Base-by-base conservation (phyloP, 805 yeast genomes). In the Schwanniomyces pseudopolymorphus region DNA sequence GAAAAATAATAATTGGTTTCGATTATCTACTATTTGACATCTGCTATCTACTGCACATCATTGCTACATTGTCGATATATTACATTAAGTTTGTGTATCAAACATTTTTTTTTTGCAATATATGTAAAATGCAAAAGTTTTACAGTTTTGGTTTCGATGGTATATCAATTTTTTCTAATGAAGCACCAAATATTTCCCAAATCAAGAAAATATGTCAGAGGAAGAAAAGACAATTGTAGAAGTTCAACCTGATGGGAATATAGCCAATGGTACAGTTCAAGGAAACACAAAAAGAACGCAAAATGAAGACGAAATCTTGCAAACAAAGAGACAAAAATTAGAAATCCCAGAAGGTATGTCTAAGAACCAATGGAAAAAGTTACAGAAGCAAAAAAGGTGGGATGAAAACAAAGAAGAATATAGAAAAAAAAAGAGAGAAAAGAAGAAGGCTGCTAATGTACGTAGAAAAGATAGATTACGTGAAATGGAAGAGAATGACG, bases 271-370 rank as follows among this genome's bases (percentile, higher is more conserved):
- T 14, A 14, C 11, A 3, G 4, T 11, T 14, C 10, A 14, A 7
- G 16, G 8, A 5, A 7, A 9, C 16, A 17, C 17, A 31, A 31
- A 31, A 17, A 31, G 35, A 16, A 20, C 35, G 14, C 35, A 31
- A 31, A 8, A 31, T 31, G 20, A 14, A 14, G 20, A 31, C 11
- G 35, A 16, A 16, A 11, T 7, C 16, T 5, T 31, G 19, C 19
- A 31, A 31, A 7, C 35, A 9, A 48, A 48, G 41, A 36, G 51
- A 25, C 46, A 41, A 22, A 48, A 48, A 27, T 19, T 42, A 38
- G 45, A 27, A 7, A 42, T 83, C 7, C 97, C 97, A 2, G 90
- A 82, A 47, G 97, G 96, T 4, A 85, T 92, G 87, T 83, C 95
- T 25, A 89, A 87, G 59, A 78, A 79, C 13, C 91, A 87, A 47